Conservation (phyloP, 2,329 filamentous ascomycete genomes). For the Penicillium sp. region DNA sequence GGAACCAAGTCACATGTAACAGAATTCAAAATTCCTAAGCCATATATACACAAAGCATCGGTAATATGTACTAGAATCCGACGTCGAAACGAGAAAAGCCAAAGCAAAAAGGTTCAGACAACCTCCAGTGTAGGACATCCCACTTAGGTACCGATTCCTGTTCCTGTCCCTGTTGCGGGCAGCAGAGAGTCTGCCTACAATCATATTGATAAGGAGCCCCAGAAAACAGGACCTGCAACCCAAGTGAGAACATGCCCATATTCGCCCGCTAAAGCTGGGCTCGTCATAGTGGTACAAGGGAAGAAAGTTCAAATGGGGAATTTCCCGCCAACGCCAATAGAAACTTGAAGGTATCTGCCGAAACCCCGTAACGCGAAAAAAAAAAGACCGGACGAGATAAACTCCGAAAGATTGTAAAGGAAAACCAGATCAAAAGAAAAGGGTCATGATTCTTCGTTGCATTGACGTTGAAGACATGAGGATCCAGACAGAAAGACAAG, state of each 20-base stretch:
- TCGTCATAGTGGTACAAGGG: constrained; percentile 9
- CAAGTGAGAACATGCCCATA: not conserved
- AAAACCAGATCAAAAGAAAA: constrained; percentile 15
- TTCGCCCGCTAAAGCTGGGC: constrained; percentile 1
- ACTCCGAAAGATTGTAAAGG: constrained; percentile 15
- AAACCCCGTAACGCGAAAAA: constrained; percentile 7
- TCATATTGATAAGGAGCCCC: not conserved
- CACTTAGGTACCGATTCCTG: not conserved
- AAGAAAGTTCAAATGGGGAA: not conserved
- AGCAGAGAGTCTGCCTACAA: constrained; percentile 1
- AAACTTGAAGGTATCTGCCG: constrained; percentile 1
- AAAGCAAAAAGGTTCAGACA: constrained; percentile 2
- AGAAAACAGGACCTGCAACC: not conserved
- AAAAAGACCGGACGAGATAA: constrained; percentile 4
- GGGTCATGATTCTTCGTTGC: constrained; percentile 43
- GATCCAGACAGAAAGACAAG: constrained; percentile 24
- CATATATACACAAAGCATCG: constrained; percentile 6
- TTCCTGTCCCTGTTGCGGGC: not conserved
- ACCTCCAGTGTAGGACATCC: not conserved
- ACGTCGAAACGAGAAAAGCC: not conserved
- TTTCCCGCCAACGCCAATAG: constrained; percentile 8
- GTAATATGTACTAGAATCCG: constrained; percentile 3
- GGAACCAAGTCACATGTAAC: constrained; percentile 1
- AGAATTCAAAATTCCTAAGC: constrained; percentile 1
- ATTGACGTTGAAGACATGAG: constrained; percentile 39